phyloP scores from a whole-genome alignment of 2,329 filamentous ascomycete genomes.

The Alternaria infectoria region DNA sequence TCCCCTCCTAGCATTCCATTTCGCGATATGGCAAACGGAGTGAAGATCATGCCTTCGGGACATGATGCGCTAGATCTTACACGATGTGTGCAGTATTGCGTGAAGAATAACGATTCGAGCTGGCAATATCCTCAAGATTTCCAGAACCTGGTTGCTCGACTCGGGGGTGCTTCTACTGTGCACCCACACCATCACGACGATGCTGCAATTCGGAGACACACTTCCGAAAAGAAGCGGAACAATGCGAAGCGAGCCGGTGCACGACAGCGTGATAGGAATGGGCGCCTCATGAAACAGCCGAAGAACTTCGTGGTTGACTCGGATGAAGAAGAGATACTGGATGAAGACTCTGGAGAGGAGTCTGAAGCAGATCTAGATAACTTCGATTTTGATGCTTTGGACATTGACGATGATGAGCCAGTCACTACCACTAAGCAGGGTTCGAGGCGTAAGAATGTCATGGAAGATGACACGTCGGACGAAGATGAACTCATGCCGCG shows the following conservation, averaged over 20 bases:
- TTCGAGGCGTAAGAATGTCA: neutral
- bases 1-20: slow-evolving; percentile 16
- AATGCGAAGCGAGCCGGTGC: neutral
- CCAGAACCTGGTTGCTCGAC: slow-evolving; percentile 4
- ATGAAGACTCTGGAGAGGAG: neutral
- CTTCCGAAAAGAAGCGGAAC: neutral
- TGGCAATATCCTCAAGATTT: slow-evolving; percentile 31
- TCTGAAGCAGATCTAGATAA: neutral
- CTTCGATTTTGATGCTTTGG: neutral
- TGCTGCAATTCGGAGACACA: slow-evolving; percentile 13
- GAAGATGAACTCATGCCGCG: neutral
- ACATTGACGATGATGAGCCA: neutral
- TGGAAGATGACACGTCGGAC: neutral
- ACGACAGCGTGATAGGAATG: slow-evolving; percentile 1
- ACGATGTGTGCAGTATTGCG: slow-evolving; percentile 22
- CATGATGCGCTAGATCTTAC: slow-evolving; percentile 33
- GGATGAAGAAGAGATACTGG: neutral
- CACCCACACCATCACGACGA: slow-evolving; percentile 12
- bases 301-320: neutral
- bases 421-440: neutral
- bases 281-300: slow-evolving; percentile 4
- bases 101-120: slow-evolving; percentile 17
- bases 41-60: slow-evolving; percentile 19
- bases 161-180: slow-evolving; percentile 19
- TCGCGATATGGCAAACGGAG: slow-evolving; percentile 18